These are phyloP conservation scores for Cladosporium sp. DNA, from an alignment of 2,329 filamentous ascomycete genomes.

Conservation along the genomic window DNA sequence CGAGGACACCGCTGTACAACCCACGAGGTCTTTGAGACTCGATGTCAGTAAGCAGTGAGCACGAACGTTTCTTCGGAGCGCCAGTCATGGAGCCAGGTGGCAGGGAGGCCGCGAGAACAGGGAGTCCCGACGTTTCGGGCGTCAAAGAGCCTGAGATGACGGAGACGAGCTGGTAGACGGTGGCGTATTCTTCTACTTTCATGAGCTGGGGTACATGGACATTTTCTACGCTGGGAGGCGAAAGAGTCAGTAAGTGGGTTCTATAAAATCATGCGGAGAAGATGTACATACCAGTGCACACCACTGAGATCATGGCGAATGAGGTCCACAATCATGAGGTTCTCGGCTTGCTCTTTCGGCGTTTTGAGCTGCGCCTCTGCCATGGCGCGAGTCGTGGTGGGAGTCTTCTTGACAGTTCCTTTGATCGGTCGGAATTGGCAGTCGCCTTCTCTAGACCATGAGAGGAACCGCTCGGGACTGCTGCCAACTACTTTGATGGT, in stretches of 20 bases:
- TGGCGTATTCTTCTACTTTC: conserved; percentile 85
- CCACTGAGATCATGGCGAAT: conserved; percentile 91
- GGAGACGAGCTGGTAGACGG: conserved; percentile 87
- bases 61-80: conserved; percentile 89
- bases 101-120: conserved; percentile 73
- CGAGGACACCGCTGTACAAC: conserved; percentile 84
- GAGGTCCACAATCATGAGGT: conserved; percentile 96
- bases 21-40: conserved; percentile 66
- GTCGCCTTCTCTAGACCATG: conserved; percentile 59
- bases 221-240: conserved; percentile 38
- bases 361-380: conserved; percentile 73
- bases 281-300: conserved; percentile 67
- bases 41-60: conserved; percentile 72
- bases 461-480: conserved; percentile 87
- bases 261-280: background rate
- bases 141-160: conserved; percentile 71
- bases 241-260: conserved; percentile 12
- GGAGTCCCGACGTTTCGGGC: conserved; percentile 61
- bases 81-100: conserved; percentile 97
- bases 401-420: conserved; percentile 83
- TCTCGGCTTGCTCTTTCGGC: conserved; percentile 91
- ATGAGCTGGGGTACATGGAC: conserved; percentile 78
- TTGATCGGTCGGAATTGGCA: conserved; percentile 93
- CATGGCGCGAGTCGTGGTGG: conserved; percentile 66
- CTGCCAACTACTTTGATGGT: conserved; percentile 70